Conservation (phyloP, 176 grass and related monocot species). For the Sorghum bicolor region DNA sequence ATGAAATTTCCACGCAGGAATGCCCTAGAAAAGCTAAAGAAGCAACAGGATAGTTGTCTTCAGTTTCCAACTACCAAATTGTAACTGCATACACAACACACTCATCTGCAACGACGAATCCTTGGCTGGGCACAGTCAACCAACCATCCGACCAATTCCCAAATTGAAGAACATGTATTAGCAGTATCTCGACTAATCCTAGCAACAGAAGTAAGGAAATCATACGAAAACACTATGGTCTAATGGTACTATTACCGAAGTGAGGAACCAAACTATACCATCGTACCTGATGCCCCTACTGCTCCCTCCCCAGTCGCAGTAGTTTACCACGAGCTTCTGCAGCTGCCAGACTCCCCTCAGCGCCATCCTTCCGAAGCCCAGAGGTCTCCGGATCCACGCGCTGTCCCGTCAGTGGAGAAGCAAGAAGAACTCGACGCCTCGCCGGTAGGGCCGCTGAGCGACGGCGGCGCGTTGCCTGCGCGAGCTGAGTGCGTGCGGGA, state of each 20-base stretch:
- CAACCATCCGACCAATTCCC: not conserved
- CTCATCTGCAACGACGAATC: not conserved
- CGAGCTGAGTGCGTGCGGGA: not conserved
- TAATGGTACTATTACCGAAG: not conserved
- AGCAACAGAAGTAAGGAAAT: not conserved
- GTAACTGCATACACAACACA: not conserved
- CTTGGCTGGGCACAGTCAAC: not conserved
- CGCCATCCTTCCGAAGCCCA: conserved; percentile 43
- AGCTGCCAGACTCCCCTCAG: conserved; percentile 85
- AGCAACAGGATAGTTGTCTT: not conserved
- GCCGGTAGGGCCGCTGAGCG: not conserved
- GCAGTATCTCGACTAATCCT: conserved; percentile 6
- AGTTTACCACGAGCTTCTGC: conserved; percentile 83
- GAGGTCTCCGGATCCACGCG: too few species aligned
- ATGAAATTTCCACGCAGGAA: not conserved
- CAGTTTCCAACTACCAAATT: not conserved
- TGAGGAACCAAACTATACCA: not conserved
- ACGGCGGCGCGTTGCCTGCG: not conserved
- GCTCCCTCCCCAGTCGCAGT: conserved; percentile 81
- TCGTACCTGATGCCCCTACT: conserved; percentile 79
- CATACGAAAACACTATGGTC: not conserved
- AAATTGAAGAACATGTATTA: not conserved
- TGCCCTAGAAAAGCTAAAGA: not conserved
- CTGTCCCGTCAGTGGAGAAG: too few species aligned
- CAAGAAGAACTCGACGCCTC: too few species aligned